Evolutionary conservation across 1,284 basidiomycete species (phyloP), one percentile per base, ranked within the genome.

Genomic region (Peniophora sp.): DNA sequence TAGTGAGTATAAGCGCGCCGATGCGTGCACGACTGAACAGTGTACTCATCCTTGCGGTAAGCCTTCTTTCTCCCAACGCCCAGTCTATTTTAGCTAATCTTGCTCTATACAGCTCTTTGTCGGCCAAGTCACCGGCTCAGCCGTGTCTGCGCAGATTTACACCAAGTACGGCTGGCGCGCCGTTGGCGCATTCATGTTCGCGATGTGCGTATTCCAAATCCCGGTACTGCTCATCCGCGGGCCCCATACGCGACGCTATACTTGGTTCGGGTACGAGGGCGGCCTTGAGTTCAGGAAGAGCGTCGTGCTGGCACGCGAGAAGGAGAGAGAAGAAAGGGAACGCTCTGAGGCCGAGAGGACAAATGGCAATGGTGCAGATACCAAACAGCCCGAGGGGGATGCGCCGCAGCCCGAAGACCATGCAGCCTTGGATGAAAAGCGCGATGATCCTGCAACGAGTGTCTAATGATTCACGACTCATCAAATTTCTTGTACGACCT

Each of bases 71-170:
- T 20, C 8, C 5, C 19, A n/a, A 6, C 38, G 6, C n/a, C n/a
- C n/a, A n/a, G n/a, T n/a, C n/a, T 41, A 6, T 5, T 20, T 11
- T 32, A 32, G 6, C 12, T 5, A 32, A 6, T 32, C 6, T 12
- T 32, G 27, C 27, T 43, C 17, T 39, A 48, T 69, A 64, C 61
- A 68, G 35, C 43, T 55, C n/a, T 76, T 76, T 53, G 60, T 70
- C n/a, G 75, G 75, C 0, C 74, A 77, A 55, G 70, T 75, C 10
- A 72, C 75, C 55, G 80, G 80, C 12, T 79, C 79, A 2, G 69
- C 78, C 0, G 73, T 69, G 2, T 72, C 78, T 36, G 74, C 75
- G 2, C 68, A 72, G 51, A 64, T 81, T 3, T 81, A 78, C 60
- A 65, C 74, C 8, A 52, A 61, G 32, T 63, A 75, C 50, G 78